phyloP scores from a whole-genome alignment of 208 protist species.

The Angomonas deanei region DNA sequence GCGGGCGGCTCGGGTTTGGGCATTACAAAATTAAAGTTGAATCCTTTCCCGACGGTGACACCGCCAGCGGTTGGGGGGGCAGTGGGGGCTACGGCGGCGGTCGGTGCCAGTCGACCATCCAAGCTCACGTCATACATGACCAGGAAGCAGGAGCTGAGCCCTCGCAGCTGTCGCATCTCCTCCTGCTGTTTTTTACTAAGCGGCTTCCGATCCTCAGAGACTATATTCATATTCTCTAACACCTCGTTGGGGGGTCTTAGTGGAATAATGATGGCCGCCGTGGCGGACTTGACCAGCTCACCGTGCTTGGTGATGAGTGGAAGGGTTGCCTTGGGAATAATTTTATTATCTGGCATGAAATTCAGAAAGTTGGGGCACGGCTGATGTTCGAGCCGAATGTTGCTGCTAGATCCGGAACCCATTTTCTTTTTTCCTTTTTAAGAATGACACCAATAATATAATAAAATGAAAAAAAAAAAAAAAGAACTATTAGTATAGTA shows the following conservation, averaged over 20 bases:
- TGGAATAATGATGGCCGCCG: neutral
- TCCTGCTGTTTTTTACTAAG: neutral
- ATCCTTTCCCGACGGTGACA: slow-evolving; percentile 8
- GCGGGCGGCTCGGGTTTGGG: neutral
- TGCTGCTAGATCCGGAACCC: too few species aligned
- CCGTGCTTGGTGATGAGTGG: neutral
- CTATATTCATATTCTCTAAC: neutral
- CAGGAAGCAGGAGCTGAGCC: slow-evolving; percentile 9
- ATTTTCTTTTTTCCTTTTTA: neutral
- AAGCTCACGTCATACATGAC: slow-evolving; percentile 8
- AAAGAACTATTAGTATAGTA: neutral
- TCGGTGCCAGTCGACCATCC: slow-evolving; percentile 12
- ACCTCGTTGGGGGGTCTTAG: neutral
- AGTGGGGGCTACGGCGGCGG: neutral
- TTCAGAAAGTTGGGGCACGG: slow-evolving; percentile 14
- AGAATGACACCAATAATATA: neutral
- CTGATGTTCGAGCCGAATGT: too few species aligned
- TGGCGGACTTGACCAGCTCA: slow-evolving; percentile 1
- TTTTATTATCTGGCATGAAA: slow-evolving; percentile 3
- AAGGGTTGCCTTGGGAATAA: slow-evolving; percentile 7
- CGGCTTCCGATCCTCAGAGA: neutral
- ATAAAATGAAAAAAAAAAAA: slow-evolving; percentile 9
- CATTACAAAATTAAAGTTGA: slow-evolving; percentile 9
- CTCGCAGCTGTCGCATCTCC: neutral
- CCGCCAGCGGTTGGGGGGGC: neutral